Evolutionary conservation across 1,284 basidiomycete species (phyloP).

Genomic region (Caloboletus firmus): DNA sequence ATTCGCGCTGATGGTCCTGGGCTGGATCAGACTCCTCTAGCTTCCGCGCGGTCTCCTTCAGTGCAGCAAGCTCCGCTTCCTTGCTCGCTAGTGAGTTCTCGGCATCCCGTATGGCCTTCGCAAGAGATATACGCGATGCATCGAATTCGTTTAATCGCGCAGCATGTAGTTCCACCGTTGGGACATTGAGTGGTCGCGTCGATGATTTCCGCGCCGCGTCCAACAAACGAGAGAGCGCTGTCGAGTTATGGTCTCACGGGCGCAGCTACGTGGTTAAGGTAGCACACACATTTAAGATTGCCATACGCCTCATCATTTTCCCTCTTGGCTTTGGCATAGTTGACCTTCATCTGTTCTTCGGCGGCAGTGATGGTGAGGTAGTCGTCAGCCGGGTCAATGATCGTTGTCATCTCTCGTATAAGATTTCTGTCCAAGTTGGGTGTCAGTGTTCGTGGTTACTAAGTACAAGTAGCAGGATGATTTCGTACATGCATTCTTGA

Average conservation of each 20-base stretch:
- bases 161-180: constrained; percentile 63
- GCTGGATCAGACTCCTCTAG: constrained; percentile 72
- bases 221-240: constrained; percentile 63
- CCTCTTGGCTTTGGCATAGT: constrained; percentile 55
- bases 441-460: not conserved
- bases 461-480: not conserved
- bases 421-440: constrained; percentile 48
- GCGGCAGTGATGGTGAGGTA: constrained; percentile 69
- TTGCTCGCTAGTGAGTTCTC: constrained; percentile 63
- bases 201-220: constrained; percentile 71
- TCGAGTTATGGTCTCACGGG: not conserved
- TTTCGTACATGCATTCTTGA: constrained; percentile 37
- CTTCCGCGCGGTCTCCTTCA: constrained; percentile 60
- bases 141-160: constrained; percentile 65
- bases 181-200: constrained; percentile 63
- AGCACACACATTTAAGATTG: constrained; percentile 54
- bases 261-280: not conserved
- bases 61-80: constrained; percentile 63
- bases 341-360: constrained; percentile 62
- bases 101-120: constrained; percentile 72
- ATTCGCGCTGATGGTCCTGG: constrained; percentile 60
- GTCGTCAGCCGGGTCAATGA: constrained; percentile 74
- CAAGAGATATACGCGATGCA: constrained; percentile 58
- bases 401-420: constrained; percentile 62
- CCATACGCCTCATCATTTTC: constrained; percentile 63